phyloP scores from a whole-genome alignment of 495 filamentous ascomycete species.

The Xylaria castorea region DNA sequence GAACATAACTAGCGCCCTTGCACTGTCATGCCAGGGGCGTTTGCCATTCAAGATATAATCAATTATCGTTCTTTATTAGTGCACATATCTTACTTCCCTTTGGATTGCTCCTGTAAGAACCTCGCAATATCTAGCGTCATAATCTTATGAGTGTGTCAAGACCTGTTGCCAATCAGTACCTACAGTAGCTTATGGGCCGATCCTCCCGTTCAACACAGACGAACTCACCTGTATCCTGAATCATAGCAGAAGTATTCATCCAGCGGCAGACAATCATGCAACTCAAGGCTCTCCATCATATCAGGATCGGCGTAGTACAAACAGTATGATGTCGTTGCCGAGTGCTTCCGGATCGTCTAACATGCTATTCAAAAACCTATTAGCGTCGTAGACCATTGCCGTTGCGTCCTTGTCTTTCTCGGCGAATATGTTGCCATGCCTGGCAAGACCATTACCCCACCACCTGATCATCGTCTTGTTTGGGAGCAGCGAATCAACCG shows the following conservation, averaged over 20 bases:
- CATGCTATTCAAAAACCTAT: constrained; percentile 49
- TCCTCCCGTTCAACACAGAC: background rate
- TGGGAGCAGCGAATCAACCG: constrained; percentile 43
- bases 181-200: background rate
- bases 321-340: constrained; percentile 58
- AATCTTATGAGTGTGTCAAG: constrained; percentile 6
- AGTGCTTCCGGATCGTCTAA: constrained; percentile 52
- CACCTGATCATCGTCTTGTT: constrained; percentile 54
- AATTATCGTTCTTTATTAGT: background rate
- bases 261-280: constrained; percentile 57
- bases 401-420: constrained; percentile 38
- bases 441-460: constrained; percentile 48
- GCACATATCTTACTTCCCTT: background rate
- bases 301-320: constrained; percentile 56
- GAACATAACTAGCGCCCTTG: background rate
- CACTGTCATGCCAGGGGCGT: background rate
- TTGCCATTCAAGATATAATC: background rate
- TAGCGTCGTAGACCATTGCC: constrained; percentile 55
- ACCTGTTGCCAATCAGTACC: background rate
- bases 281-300: constrained; percentile 49
- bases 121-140: constrained; percentile 4
- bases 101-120: constrained; percentile 14
- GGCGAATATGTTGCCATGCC: constrained; percentile 32
- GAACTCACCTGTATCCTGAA: constrained; percentile 51
- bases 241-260: constrained; percentile 62